Conservation (phyloP, 2,329 filamentous ascomycete species). For the Aureobasidium sp. region DNA sequence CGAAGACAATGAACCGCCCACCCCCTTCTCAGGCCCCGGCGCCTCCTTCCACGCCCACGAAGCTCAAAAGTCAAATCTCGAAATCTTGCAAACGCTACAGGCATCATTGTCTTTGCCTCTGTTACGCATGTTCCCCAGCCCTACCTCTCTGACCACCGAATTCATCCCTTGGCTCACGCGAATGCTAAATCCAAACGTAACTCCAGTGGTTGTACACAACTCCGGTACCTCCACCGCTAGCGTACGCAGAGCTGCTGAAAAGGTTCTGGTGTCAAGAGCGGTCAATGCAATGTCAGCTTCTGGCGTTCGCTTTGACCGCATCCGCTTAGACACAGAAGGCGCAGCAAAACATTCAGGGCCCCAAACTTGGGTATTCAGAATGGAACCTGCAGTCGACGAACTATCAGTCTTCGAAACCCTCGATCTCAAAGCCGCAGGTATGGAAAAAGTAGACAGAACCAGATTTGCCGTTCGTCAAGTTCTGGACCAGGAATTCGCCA, state of each 20-base stretch:
- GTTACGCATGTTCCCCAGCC: conserved; percentile 67
- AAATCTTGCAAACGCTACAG: conserved; percentile 66
- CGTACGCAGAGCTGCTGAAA: conserved; percentile 80
- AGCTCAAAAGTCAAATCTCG: conserved; percentile 67
- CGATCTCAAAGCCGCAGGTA: conserved; percentile 40
- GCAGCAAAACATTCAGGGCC: conserved; percentile 14
- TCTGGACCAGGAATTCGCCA: conserved; percentile 79
- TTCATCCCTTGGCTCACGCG: conserved; percentile 77
- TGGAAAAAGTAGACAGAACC: conserved; percentile 46
- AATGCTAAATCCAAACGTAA: conserved; percentile 81
- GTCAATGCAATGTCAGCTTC: conserved; percentile 77
- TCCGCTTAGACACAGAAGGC: conserved; percentile 56
- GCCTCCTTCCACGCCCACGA: conserved; percentile 79
- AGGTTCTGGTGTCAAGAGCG: conserved; percentile 67
- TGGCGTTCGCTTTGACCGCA: conserved; percentile 71
- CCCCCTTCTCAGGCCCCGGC: conserved; percentile 72
- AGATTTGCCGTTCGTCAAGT: conserved; percentile 93
- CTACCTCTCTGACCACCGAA: conserved; percentile 69
- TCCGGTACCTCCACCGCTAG: conserved; percentile 53
- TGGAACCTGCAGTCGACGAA: conserved; percentile 83
- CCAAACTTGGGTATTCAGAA: conserved; percentile 67
- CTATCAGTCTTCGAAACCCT: conserved; percentile 65
- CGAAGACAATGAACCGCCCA: conserved; percentile 21
- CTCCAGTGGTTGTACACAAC: conserved; percentile 72
- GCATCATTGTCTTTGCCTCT: conserved; percentile 62